Conservation (phyloP, 495 filamentous ascomycete genomes). For the Amniculicola lignicola region DNA sequence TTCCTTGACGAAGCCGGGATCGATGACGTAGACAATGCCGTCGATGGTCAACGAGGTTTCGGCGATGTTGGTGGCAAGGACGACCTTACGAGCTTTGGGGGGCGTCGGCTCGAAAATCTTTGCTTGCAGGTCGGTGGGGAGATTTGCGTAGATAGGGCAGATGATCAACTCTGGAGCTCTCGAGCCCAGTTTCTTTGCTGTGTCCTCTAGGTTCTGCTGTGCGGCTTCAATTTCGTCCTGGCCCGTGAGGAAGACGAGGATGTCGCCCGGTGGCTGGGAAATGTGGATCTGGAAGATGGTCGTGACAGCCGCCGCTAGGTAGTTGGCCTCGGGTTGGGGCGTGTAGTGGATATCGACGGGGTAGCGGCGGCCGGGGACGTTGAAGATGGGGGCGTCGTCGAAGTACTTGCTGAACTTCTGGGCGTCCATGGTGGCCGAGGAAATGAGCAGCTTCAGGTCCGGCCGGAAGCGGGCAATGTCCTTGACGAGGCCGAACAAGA, state of each 20-base stretch:
- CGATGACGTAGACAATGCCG: constrained; percentile 88
- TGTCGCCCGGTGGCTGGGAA: constrained; percentile 77
- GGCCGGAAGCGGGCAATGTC: constrained; percentile 83
- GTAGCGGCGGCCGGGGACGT: constrained; percentile 86
- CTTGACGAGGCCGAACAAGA: constrained; percentile 85
- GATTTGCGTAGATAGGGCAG: constrained; percentile 82
- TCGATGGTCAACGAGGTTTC: constrained; percentile 95
- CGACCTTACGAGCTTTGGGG: constrained; percentile 82
- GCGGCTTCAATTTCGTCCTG: constrained; percentile 88
- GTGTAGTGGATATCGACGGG: constrained; percentile 94
- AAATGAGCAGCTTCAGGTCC: constrained; percentile 88
- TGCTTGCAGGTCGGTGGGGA: constrained; percentile 86
- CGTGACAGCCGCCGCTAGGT: constrained; percentile 84
- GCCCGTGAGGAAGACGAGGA: constrained; percentile 89
- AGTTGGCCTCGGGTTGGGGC: constrained; percentile 88
- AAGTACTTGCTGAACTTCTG: constrained; percentile 92
- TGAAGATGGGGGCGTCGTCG: constrained; percentile 93
- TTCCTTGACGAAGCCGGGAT: constrained; percentile 92
- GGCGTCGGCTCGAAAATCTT: constrained; percentile 87
- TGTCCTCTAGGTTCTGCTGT: constrained; percentile 74
- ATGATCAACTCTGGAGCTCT: constrained; percentile 68
- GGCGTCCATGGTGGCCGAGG: constrained; percentile 92
- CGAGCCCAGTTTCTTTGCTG: constrained; percentile 68
- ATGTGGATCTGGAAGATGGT: constrained; percentile 97
- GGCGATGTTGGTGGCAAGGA: constrained; percentile 94